A percentile compares a stretch with the other conserved stretches of the same genome.
These are phyloP conservation scores for Heliosperma pusillum DNA, from an alignment of 148 eudicot species.

Conservation along the genomic window DNA sequence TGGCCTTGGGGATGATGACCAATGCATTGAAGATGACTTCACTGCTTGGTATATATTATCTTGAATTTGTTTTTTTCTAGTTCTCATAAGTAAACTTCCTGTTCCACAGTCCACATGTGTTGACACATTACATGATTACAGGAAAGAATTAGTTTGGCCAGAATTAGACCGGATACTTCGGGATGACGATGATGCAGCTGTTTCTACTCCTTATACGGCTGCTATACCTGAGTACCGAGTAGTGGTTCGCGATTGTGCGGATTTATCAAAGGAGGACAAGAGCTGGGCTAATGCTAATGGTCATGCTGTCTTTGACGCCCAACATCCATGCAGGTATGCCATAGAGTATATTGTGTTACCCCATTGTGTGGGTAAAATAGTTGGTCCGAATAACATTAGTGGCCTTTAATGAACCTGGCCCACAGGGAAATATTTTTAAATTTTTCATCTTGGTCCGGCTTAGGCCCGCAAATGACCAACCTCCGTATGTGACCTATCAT, in stretches of 20 bases:
- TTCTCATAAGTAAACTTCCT: neutral
- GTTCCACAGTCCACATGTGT: constrained; percentile 7
- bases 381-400: too few species aligned
- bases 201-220: constrained; percentile 88
- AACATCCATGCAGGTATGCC: constrained; percentile 85
- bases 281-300: constrained; percentile 69
- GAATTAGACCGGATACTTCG: constrained; percentile 76
- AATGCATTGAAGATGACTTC: constrained; percentile 97
- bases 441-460: too few species aligned
- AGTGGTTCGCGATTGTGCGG: constrained; percentile 41
- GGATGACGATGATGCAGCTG: constrained; percentile 59
- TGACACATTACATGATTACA: constrained; percentile 23
- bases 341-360: neutral
- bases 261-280: constrained; percentile 35
- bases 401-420: too few species aligned
- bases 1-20: constrained; percentile 96
- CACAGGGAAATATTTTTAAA: too few species aligned
- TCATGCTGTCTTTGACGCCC: constrained; percentile 72
- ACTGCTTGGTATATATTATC: constrained; percentile 63
- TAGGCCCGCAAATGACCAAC: neutral
- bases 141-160: constrained; percentile 92
- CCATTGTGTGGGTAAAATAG: too few species aligned
- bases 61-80: neutral
- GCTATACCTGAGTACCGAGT: constrained; percentile 83
- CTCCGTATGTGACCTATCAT: neutral